Evolutionary conservation across 768 basidiomycete genomes (phyloP).

Genomic region (Dentipellis fragilis): DNA sequence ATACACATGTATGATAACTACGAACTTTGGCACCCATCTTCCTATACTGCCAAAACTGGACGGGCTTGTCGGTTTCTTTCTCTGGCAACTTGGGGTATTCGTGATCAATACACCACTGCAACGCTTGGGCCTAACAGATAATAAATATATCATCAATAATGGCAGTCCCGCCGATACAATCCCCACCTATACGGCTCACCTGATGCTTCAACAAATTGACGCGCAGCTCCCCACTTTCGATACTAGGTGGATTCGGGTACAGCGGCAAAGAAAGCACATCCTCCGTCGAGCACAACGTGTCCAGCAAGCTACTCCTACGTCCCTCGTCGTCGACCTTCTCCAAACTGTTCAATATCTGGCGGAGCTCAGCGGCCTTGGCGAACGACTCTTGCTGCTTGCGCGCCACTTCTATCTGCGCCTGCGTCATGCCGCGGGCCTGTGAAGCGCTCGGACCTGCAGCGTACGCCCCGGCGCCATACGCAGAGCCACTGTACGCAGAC

Average conservation of each 20-base stretch:
- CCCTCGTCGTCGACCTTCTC: constrained; percentile 75
- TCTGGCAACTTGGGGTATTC: constrained; percentile 74
- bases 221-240: constrained; percentile 50
- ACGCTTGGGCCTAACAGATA: constrained; percentile 54
- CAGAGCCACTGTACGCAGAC: constrained; percentile 1
- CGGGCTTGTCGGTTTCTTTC: constrained; percentile 55
- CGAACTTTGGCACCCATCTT: constrained; percentile 46
- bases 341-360: constrained; percentile 49
- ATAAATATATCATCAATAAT: not conserved
- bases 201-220: constrained; percentile 80
- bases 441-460: constrained; percentile 18
- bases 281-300: constrained; percentile 53
- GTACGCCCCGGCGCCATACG: not conserved
- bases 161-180: not conserved
- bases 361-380: constrained; percentile 57
- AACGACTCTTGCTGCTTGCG: constrained; percentile 41
- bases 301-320: constrained; percentile 59
- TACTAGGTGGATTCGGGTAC: constrained; percentile 65
- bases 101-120: constrained; percentile 76
- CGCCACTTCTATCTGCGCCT: constrained; percentile 27
- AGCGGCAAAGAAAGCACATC: constrained; percentile 66
- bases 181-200: constrained; percentile 25
- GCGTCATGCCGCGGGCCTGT: constrained; percentile 20
- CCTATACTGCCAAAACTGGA: constrained; percentile 83
- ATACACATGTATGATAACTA: not conserved